Base-by-base conservation (phyloP, 352 stramenopile species). In the Halophytophthora polymorphica region DNA sequence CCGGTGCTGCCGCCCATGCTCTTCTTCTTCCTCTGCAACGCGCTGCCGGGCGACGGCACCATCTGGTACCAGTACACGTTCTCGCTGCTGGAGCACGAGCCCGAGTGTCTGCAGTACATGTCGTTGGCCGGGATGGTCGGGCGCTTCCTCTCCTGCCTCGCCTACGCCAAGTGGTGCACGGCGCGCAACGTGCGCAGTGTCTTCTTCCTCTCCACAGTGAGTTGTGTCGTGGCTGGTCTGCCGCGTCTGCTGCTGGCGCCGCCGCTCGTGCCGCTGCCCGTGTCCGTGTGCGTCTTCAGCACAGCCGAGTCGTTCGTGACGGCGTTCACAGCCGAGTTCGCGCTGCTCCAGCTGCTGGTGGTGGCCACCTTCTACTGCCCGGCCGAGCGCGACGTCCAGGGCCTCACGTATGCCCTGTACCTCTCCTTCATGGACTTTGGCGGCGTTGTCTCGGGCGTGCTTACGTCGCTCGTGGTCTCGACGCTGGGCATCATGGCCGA, bases 351-450 rank as follows among this genome's bases (percentile, higher is more conserved):
- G 52, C 50, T 93, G 34, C 74, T 93, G 18, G 80, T 93, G 23
- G 77, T 93, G 18, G 83, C 83, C n/a, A 93, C 83, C 6, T 90
- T 71, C 65, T 91, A 90, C 54, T 90, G 80, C 29, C 83, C 83
- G 0, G 46, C 66, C 8, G 60, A 69, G 45, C 63, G 54, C 1
- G 68, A 83, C 2, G 61, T 88, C 8, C 77, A 89, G 49, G 83
- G 83, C 2, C 62, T 93, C 23, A 87, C 83, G 40, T 93, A 93
- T 57, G 80, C 83, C 39, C 58, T 93, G 45, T 93, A 77, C 54
- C 59, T 93, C 34, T 90, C 80, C 12, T 89, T 90, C 52, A 93
- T 93, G 78, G 80, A 93, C 65, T 90, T 93, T 62, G 83, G 83
- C 14, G 83, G 80, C 22, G 79, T 91, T 22, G 51, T 90, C 2